These are phyloP conservation scores for Xylaria intraflava DNA, from an alignment of 495 filamentous ascomycete species.

Conservation along the genomic window DNA sequence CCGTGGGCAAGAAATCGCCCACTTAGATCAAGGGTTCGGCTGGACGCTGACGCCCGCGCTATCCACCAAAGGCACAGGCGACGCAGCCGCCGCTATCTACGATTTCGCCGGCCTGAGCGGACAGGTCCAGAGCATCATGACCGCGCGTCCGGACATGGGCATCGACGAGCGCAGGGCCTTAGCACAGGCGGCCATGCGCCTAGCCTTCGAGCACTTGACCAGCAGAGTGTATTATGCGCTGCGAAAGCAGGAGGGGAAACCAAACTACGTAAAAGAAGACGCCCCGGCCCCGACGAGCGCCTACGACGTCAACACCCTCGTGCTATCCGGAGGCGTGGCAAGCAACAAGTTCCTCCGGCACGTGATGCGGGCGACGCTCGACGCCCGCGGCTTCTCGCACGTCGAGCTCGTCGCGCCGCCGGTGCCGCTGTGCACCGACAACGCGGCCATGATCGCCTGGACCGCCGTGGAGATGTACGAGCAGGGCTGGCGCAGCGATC, in stretches of 20 bases:
- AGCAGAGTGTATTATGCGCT: constrained; percentile 65
- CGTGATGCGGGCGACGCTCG: constrained; percentile 56
- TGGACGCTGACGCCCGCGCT: constrained; percentile 35
- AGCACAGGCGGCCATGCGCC: constrained; percentile 63
- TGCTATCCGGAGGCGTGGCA: constrained; percentile 86
- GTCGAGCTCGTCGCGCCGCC: constrained; percentile 70
- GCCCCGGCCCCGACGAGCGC: too few species aligned
- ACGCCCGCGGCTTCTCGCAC: constrained; percentile 54
- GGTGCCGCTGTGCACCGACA: constrained; percentile 73
- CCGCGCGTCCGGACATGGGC: constrained; percentile 23
- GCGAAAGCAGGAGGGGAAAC: neutral
- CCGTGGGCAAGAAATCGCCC: constrained; percentile 48
- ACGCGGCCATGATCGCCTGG: constrained; percentile 99
- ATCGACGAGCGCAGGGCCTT: constrained; percentile 52
- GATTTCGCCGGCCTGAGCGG: constrained; percentile 35
- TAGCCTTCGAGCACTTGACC: constrained; percentile 85
- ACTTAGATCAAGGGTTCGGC: constrained; percentile 15
- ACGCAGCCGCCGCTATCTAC: constrained; percentile 12
- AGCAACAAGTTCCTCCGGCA: constrained; percentile 68
- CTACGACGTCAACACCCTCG: constrained; percentile 50
- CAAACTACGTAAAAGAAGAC: too few species aligned
- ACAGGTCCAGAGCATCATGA: constrained; percentile 20
- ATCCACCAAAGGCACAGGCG: neutral
- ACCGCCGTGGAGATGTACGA: constrained; percentile 87
- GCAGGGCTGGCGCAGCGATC: constrained; percentile 58